Base-by-base conservation (phyloP, 768 basidiomycete species). In the Suillus subluteus region DNA sequence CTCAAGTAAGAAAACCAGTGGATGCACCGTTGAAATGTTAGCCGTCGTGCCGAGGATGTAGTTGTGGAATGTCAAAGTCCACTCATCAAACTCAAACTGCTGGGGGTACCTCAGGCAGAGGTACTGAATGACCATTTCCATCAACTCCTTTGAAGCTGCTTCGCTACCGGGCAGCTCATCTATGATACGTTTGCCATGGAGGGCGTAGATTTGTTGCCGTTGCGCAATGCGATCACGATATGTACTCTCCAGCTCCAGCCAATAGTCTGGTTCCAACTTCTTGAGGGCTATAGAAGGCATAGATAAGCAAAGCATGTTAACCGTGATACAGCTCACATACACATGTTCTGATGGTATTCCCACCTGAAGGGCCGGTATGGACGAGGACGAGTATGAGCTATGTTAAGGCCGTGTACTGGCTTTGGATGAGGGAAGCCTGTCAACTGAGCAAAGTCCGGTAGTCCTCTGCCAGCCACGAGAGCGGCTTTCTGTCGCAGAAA, bases 311-410 rank as follows among this genome's bases (percentile, higher is more conserved):
- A 50, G 15, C 0, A 32, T 15, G 16, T 12, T 7, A 56, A 13
- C 7, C n/a, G 16, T 11, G 15, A 46, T 21, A 18, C n/a, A 50
- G 16, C n/a, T 70, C 30, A 38, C 9, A 11, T 65, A 85, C 85
- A 79, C 86, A 86, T 86, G n/a, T 76, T 86, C 68, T 87, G 86
- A 67, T 86, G 81, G 64, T 86, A 87, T 58, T 76, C 76, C 85
- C 86, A 87, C 67, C 85, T 79, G 69, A 87, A 84, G 0, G 86
- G 86, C 32, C 86, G 79, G 72, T 87, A 87, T 16, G 86, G 86
- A 58, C 85, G 79, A 4, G 86, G 75, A 65, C 75, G 80, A 11
- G 84, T 79, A 4, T 67, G 75, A 59, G 78, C 74, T 38, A 87
- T 72, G 62, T 86, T 73, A 62, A 87, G 87, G 32, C 80, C 67